Evolutionary conservation across 2,329 filamentous ascomycete species (phyloP), one percentile per base, ranked within the genome.

Genomic region (Diplodia seriata): DNA sequence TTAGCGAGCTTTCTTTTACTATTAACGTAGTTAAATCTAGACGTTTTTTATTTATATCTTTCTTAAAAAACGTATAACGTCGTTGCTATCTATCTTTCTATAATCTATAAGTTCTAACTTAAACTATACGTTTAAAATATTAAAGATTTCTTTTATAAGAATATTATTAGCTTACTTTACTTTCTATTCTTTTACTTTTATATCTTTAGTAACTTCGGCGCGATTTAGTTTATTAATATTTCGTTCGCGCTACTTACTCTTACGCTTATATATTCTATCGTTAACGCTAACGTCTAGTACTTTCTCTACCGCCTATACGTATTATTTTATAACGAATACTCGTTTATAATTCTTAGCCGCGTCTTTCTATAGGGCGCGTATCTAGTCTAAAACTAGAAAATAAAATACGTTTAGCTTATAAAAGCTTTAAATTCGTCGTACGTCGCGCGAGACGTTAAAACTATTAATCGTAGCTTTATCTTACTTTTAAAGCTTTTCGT

Each of bases 311-410:
- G 68, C 2, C 71, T 74, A 14, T 73, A 71, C 66, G 75, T 75
- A 0, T n/a, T 23, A 4, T 23, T 40, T 1, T 15, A 47, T 1
- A 47, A 12, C 26, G 7, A 11, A 1, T 12, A 31, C 14, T 43
- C 61, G 2, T 26, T 20, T 0, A 26, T 18, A n/a, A 73, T 72
- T 2, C 77, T 84, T 1, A 82, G 83, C 0, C 78, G 81, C 18
- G 80, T 81, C 0, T 84, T 84, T 68, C 73, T 84, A 0, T 82
- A 84, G 69, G 82, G 82, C 36, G 81, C 82, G 3, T 84, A 84
- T 50, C 68, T 84, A 0, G 81, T 26, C 1, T 26, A 50, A 20
- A 64, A 64, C 29, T 64, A 43, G 61, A 26, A 11, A 11, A 47
- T 36, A 6, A 29, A n/a, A 1, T 18, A 5, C 4, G 31, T 49